A percentile compares a stretch with the other conserved stretches of the same genome.
Evolutionary conservation across 2,329 filamentous ascomycete species (phyloP).

Genomic region (Metarhizium anisopliae): DNA sequence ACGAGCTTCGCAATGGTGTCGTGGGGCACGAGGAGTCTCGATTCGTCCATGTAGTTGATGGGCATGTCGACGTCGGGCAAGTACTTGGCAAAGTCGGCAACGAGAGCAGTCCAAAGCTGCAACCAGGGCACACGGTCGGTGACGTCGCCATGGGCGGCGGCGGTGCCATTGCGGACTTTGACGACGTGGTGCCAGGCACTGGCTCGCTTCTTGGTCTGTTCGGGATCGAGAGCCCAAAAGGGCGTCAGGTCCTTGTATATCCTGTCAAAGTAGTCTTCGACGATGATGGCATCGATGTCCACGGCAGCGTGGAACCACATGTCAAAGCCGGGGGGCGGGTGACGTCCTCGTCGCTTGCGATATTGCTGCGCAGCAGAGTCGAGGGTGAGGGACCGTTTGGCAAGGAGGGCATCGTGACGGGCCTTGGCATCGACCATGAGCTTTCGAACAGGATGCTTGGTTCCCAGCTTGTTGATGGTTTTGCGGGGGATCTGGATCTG

Average conservation of each 20-base stretch:
- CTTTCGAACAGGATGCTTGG: constrained; percentile 39
- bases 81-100: constrained; percentile 40
- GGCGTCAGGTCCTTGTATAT: constrained; percentile 54
- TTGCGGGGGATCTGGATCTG: constrained; percentile 4
- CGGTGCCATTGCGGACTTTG: constrained; percentile 36
- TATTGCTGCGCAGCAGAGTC: constrained; percentile 45
- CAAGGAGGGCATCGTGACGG: constrained; percentile 31
- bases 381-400: constrained; percentile 38
- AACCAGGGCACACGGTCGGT: constrained; percentile 34
- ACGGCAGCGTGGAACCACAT: constrained; percentile 48
- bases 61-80: constrained; percentile 59
- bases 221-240: constrained; percentile 47
- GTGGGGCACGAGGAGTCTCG: constrained; percentile 51
- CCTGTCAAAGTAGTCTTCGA: constrained; percentile 57
- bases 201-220: constrained; percentile 28
- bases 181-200: constrained; percentile 36
- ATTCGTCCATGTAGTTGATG: constrained; percentile 56
- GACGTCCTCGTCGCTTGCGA: constrained; percentile 44
- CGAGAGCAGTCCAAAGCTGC: constrained; percentile 38
- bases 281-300: constrained; percentile 42
- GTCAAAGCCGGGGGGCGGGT: constrained; percentile 56
- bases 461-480: constrained; percentile 13
- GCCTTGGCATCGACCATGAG: constrained; percentile 38
- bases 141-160: constrained; percentile 28
- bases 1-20: constrained; percentile 45